Base-by-base conservation (phyloP, 1,284 basidiomycete species). In the Apiotrichum montevideense region DNA sequence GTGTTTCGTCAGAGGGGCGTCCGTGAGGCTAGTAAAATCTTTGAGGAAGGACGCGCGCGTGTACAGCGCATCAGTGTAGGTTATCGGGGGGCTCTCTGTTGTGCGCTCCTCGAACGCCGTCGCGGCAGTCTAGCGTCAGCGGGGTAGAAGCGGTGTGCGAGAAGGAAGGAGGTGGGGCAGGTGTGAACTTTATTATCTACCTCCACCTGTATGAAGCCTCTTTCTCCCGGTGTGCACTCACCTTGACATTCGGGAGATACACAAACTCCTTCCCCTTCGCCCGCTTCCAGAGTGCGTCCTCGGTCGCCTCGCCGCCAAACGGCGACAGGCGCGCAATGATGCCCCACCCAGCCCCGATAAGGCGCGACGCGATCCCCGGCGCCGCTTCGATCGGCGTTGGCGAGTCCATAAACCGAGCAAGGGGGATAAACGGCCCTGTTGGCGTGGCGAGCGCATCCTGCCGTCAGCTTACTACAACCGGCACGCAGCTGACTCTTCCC, bases 291-390 rank as follows among this genome's bases (percentile, higher is more conserved):
- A 87, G 82, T 46, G 81, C 77, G 1, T 78, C 79, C 62, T 87
- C 85, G 34, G 41, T 45, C 35, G 49, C 54, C 81, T 83, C 45
- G 82, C 77, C 40, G 57, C 56, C 33, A 71, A 74, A 35, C 83
- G 83, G 41, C 85, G 84, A 39, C 83, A 80, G 46, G 14, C 55
- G 53, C 11, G 42, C 44, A 13, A 63, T 80, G 2, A 85, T 85
- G 88, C 89, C 93, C 85, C 87, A 91, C 1, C 93, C 77, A 0
- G 90, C 89, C 14, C 84, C 88, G 4, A 92, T 79, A 10, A 90
- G 78, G 53, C 83, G 85, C 3, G 85, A 82, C 0, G 83, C 86
- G 48, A 91, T 79, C 77, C 82, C 87, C 3, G 85, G 82, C 0
- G 85, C 76, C 55, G 86, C 81, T 62, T 87, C 84, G 57, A 92